phyloP scores from a whole-genome alignment of 495 filamentous ascomycete genomes.

The Niebla homalea region DNA sequence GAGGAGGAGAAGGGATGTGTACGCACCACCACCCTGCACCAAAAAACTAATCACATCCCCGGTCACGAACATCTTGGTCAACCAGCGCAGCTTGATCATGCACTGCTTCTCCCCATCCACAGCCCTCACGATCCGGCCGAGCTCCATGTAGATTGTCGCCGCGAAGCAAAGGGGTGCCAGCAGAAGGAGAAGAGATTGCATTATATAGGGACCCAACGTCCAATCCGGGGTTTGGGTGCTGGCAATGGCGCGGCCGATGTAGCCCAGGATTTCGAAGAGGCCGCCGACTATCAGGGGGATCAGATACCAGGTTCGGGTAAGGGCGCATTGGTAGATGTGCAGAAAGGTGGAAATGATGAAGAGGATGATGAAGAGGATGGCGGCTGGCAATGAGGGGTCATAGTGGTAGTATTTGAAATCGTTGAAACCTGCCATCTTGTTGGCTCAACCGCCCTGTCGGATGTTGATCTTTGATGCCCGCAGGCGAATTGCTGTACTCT shows the following conservation, averaged over 20 bases:
- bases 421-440: background rate
- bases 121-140: constrained; percentile 15
- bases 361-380: constrained; percentile 30
- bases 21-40: constrained; percentile 26
- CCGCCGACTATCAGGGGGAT: constrained; percentile 45
- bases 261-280: constrained; percentile 12
- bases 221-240: background rate
- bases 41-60: constrained; percentile 36
- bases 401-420: constrained; percentile 19
- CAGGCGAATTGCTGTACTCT: too few relatives aligned
- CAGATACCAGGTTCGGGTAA: constrained; percentile 44
- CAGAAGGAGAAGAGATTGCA: constrained; percentile 27
- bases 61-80: constrained; percentile 32
- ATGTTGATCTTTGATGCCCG: background rate
- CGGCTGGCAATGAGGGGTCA: constrained; percentile 34
- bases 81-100: constrained; percentile 28
- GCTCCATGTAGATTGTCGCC: constrained; percentile 21
- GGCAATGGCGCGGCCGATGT: constrained; percentile 6
- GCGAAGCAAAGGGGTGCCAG: constrained; percentile 20
- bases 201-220: constrained; percentile 19
- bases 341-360: constrained; percentile 26
- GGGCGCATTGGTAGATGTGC: constrained; percentile 29
- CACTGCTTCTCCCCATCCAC: constrained; percentile 23
- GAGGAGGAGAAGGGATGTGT: constrained; percentile 13
- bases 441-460: background rate